Base-by-base conservation (phyloP, 2,329 filamentous ascomycete genomes). In the Claviceps humidiphila region DNA sequence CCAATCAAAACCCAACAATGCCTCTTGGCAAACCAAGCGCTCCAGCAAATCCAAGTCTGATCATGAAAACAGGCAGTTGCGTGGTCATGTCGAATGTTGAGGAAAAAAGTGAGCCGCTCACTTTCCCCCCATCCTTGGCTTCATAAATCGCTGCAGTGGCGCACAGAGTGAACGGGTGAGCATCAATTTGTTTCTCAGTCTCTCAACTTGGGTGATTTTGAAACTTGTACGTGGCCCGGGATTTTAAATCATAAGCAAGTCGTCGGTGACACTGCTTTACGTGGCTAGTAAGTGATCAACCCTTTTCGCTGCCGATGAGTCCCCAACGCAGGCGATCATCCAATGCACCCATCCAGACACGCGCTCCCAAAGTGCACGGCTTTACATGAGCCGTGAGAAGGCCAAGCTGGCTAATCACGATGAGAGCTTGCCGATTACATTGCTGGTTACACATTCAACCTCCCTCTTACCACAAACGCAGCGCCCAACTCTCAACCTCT, bases 1-100 rank as follows among this genome's bases (percentile, higher is more conserved):
- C 55, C 55, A 56, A 55, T 55, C 50, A 56, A 39, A 39, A 38
- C 40, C 8, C 48, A 37, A n/a, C 20, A 39, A 38, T 14, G 11
- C 26, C 26, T 26, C 43, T 49, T 17, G 11, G 17, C 42, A 44
- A 24, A 34, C 20, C 46, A 39, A 41, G 16, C 41, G 48, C 41
- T 40, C 45, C 30, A 45, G 24, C 37, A 51, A 50, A 45, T 26
- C n/a, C 14, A 20, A 7, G 22, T 52, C 13, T 45, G 50, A 54
- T 56, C 52, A 49, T 49, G 34, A 38, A 37, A 22, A 34, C 14
- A 20, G 16, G 30, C 30, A 24, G 41, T 40, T 40, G 17, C 37
- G 44, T 40, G 26, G 22, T 34, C n/a, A 40, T 41, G 37, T 42
- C 46, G 22, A 45, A 17, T 30, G 45, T 30, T 34, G 48, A 34